phyloP scores from a whole-genome alignment of 257 asterid genomes.

The Leptodermis oblonga region DNA sequence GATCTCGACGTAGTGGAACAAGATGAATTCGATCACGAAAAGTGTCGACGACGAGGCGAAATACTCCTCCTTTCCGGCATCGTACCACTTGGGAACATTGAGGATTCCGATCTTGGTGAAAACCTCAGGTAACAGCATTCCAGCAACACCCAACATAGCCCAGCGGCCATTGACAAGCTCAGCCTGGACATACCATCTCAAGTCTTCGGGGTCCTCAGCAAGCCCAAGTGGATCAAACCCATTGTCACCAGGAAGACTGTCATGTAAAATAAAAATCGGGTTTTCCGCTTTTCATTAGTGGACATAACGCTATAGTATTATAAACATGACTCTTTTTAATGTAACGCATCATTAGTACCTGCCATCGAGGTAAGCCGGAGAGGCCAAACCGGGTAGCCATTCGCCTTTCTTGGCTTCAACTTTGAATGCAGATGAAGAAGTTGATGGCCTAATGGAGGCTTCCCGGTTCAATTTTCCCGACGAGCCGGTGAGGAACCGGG shows the following conservation, averaged over 20 bases:
- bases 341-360: no score
- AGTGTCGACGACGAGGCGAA: conserved; percentile 85
- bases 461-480: conserved; percentile 53
- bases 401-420: conserved; percentile 95
- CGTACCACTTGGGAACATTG: conserved; percentile 85
- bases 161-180: conserved; percentile 90
- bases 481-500: conserved; percentile 67
- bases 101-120: conserved; percentile 59
- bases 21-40: conserved; percentile 85
- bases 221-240: conserved; percentile 89
- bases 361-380: conserved; percentile 82
- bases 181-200: conserved; percentile 79
- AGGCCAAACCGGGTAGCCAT: conserved; percentile 91
- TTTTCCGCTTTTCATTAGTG: neutral
- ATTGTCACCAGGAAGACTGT: conserved; percentile 82
- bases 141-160: conserved; percentile 97
- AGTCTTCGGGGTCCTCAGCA: conserved; percentile 81
- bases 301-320: no score
- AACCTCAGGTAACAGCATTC: conserved; percentile 85
- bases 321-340: no score
- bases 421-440: conserved; percentile 43
- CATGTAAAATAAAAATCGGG: neutral
- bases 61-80: conserved; percentile 77
- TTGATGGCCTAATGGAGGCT: conserved; percentile 37
- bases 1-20: conserved; percentile 96